Percentiles rank a stretch among this genome's conserved stretches.
These are phyloP conservation scores for Pestalotiopsis sp. DNA, from an alignment of 2,329 filamentous ascomycete species.

Conservation along the genomic window DNA sequence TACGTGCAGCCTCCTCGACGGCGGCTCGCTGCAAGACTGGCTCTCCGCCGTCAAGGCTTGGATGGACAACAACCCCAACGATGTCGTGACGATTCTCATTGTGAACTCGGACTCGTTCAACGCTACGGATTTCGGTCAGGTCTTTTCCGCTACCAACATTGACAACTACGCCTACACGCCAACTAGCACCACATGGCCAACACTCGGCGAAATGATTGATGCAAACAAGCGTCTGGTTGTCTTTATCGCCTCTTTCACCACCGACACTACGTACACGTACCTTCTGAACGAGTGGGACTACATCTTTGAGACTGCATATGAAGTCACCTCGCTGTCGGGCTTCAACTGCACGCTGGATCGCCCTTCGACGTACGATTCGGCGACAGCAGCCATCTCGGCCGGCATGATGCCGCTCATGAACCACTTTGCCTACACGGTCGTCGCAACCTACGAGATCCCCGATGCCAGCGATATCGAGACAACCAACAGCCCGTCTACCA, in stretches of 20 bases:
- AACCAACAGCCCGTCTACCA: conserved; percentile 65
- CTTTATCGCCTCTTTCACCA: conserved; percentile 61
- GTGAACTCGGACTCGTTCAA: conserved; percentile 67
- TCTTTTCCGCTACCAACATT: conserved; percentile 60
- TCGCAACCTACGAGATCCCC: conserved; percentile 59
- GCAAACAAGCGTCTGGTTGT: conserved; percentile 65
- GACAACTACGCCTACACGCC: conserved; percentile 61
- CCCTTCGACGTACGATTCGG: conserved; percentile 51
- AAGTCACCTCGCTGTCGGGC: conserved; percentile 59
- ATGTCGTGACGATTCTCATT: conserved; percentile 73
- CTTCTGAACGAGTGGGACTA: conserved; percentile 64
- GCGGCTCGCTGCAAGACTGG: conserved; percentile 65
- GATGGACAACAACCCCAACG: conserved; percentile 69
- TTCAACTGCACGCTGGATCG: conserved; percentile 75
- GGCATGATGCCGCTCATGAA: conserved; percentile 73
- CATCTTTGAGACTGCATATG: conserved; percentile 73
- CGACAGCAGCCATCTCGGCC: conserved; percentile 52
- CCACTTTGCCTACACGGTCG: conserved; percentile 70
- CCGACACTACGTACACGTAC: conserved; percentile 48
- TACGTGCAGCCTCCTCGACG: conserved; percentile 66
- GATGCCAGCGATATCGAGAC: conserved; percentile 58
- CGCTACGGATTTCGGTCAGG: conserved; percentile 52
- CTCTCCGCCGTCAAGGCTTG: conserved; percentile 63
- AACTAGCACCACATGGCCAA: conserved; percentile 62
- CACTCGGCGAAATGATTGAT: conserved; percentile 67